These are phyloP conservation scores for Podaxis sp. DNA, from an alignment of 768 basidiomycete species.

Conservation along the genomic window DNA sequence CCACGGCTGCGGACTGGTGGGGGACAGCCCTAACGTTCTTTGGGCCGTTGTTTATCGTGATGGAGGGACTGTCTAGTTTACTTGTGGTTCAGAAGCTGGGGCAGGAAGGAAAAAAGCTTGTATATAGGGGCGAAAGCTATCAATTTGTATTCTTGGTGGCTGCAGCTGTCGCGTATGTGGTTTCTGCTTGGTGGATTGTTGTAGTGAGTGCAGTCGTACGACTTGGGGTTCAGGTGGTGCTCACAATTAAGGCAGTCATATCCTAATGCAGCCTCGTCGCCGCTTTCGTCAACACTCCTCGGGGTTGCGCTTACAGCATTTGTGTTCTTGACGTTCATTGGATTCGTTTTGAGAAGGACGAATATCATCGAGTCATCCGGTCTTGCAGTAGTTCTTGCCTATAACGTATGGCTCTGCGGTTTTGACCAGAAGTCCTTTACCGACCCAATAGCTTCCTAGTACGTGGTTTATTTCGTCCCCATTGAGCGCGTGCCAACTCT, in stretches of 20 bases:
- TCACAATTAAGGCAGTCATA: conserved; percentile 52
- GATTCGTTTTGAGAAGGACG: conserved; percentile 82
- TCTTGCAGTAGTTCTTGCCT: conserved; percentile 83
- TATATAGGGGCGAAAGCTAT: conserved; percentile 64
- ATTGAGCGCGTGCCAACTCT: neutral
- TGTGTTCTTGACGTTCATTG: conserved; percentile 87
- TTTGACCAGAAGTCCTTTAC: conserved; percentile 71
- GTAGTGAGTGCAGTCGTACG: conserved; percentile 42
- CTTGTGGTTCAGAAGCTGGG: conserved; percentile 80
- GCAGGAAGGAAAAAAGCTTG: conserved; percentile 68
- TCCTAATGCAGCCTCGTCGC: conserved; percentile 76
- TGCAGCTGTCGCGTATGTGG: conserved; percentile 75
- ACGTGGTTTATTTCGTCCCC: conserved; percentile 6
- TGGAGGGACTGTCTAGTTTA: conserved; percentile 83
- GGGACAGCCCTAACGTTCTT: conserved; percentile 64
- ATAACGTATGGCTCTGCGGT: conserved; percentile 88
- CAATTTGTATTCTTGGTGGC: conserved; percentile 76
- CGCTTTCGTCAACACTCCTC: conserved; percentile 83
- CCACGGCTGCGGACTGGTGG: conserved; percentile 65
- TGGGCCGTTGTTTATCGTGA: conserved; percentile 72
- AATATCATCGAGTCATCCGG: conserved; percentile 91
- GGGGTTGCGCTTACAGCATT: conserved; percentile 87
- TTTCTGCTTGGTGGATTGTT: conserved; percentile 85
- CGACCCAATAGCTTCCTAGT: conserved; percentile 77
- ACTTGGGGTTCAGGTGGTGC: neutral